A percentile compares a stretch with the other conserved stretches of the same genome.
Evolutionary conservation across 2,329 filamentous ascomycete species (phyloP).

Genomic region (Colletotrichum melonis): DNA sequence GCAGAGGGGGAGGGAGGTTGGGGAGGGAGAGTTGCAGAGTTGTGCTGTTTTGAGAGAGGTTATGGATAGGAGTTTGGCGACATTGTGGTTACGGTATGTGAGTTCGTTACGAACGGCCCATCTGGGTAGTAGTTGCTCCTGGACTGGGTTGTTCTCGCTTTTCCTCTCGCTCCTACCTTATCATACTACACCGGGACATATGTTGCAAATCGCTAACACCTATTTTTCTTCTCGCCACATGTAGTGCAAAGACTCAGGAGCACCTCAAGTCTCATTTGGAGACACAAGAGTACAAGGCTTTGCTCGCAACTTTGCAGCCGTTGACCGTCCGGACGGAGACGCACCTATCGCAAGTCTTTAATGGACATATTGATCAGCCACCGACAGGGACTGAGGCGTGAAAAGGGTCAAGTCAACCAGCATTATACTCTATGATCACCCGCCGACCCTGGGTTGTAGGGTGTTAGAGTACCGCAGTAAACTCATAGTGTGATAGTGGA

Average conservation of each 20-base stretch:
- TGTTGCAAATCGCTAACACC: not conserved
- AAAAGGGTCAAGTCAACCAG: not conserved
- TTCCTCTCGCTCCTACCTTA: not conserved
- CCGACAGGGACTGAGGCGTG: not conserved
- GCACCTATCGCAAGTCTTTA: not conserved
- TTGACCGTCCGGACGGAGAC: not conserved
- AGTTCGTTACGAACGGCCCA: not conserved
- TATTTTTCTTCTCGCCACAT: not conserved
- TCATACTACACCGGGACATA: not conserved
- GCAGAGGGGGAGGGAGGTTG: too few species aligned
- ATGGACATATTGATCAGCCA: not conserved
- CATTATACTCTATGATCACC: too few species aligned
- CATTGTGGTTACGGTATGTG: not conserved
- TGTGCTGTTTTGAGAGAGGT: not conserved
- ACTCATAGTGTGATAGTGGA: not conserved
- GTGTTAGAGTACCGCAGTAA: too few species aligned
- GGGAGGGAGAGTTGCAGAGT: not conserved
- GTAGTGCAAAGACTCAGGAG: not conserved
- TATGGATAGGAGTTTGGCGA: not conserved
- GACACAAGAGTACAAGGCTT: not conserved
- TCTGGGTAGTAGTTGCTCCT: not conserved
- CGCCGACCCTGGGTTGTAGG: too few species aligned
- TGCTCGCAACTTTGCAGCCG: not conserved
- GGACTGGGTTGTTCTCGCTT: not conserved
- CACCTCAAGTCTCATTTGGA: not conserved